These are phyloP conservation scores for Candolleomyces aberdarensis DNA, from an alignment of 768 basidiomycete species.

Conservation along the genomic window DNA sequence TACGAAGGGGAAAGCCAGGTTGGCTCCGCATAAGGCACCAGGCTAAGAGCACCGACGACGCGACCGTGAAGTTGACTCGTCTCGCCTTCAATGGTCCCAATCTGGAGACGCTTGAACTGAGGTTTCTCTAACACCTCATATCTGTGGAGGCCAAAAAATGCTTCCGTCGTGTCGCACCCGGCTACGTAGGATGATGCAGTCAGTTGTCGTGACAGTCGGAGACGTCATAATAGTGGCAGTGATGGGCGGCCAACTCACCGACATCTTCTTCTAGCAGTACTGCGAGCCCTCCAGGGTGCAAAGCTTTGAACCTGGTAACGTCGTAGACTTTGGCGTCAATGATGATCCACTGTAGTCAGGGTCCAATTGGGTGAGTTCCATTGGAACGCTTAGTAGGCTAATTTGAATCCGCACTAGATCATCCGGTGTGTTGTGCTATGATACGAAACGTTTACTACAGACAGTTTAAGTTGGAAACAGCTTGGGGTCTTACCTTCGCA, in stretches of 20 bases:
- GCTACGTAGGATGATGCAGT: constrained; percentile 48
- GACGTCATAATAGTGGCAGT: neutral
- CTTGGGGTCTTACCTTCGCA: constrained; percentile 48
- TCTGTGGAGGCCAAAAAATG: constrained; percentile 87
- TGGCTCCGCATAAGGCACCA: constrained; percentile 87
- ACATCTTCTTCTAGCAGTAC: constrained; percentile 76
- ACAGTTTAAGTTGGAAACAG: neutral
- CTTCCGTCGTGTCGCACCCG: constrained; percentile 83
- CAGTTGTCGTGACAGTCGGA: constrained; percentile 9
- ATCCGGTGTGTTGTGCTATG: constrained; percentile 75
- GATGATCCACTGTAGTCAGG: constrained; percentile 62
- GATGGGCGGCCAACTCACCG: constrained; percentile 39
- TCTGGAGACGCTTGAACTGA: constrained; percentile 68
- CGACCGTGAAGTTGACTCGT: constrained; percentile 48
- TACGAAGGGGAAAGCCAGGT: constrained; percentile 73
- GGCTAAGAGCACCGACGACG: constrained; percentile 56
- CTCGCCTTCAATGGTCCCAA: constrained; percentile 72
- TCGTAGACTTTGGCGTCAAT: constrained; percentile 85
- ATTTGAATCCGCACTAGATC: constrained; percentile 51
- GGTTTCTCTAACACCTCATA: constrained; percentile 77
- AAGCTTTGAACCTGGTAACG: constrained; percentile 67
- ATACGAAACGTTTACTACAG: neutral
- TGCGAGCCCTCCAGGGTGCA: constrained; percentile 80
- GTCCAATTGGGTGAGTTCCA: neutral
- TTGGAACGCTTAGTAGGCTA: neutral